Conservation (phyloP, 2,329 filamentous ascomycete genomes). For the Ceratocystis ficicola region DNA sequence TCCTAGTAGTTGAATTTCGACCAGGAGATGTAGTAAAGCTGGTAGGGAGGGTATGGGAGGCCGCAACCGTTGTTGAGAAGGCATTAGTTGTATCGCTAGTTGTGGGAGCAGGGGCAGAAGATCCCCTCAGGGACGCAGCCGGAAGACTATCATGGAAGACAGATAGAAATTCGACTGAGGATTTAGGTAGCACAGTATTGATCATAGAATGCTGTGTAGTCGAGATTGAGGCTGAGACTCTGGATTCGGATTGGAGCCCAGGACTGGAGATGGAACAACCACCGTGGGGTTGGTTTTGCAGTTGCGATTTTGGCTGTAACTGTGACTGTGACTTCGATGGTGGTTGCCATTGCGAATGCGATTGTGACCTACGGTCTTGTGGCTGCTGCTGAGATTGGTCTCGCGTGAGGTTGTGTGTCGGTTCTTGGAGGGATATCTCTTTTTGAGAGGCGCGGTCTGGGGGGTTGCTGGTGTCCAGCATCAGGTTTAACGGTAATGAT, state of each 20-base stretch:
- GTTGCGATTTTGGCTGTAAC: background rate
- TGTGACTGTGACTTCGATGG: too few relatives aligned
- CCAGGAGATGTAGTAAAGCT: conserved; percentile 18
- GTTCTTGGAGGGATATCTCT: background rate
- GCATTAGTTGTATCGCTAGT: background rate
- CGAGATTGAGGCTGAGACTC: background rate
- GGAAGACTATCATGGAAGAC: background rate
- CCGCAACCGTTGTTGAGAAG: background rate
- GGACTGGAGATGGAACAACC: background rate
- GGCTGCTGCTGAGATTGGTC: background rate
- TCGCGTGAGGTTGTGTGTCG: background rate
- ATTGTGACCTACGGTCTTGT: background rate
- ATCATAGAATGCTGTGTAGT: background rate
- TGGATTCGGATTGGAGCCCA: background rate
- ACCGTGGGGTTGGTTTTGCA: background rate
- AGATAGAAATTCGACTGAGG: background rate
- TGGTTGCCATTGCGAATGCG: too few relatives aligned
- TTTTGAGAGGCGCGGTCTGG: background rate
- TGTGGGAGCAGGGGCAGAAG: background rate
- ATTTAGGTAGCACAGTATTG: background rate
- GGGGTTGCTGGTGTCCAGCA: background rate
- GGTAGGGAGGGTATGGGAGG: conserved; percentile 14
- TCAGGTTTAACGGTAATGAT: conserved; percentile 1
- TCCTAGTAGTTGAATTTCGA: background rate
- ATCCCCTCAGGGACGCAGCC: background rate